These are phyloP conservation scores for Aspergillus bridgeri DNA, from an alignment of 495 filamentous ascomycete genomes.

Conservation along the genomic window DNA sequence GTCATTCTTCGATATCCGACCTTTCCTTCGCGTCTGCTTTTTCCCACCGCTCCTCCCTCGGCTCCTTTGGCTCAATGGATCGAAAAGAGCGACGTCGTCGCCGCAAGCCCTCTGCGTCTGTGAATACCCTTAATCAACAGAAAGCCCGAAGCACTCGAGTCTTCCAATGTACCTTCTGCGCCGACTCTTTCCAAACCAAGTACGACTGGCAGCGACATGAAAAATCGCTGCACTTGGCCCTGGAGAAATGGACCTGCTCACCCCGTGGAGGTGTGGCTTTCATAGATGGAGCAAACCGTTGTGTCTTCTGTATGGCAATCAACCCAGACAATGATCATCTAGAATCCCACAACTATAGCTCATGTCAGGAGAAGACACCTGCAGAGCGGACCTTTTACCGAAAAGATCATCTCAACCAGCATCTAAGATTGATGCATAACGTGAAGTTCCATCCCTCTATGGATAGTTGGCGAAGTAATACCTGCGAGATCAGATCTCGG, in stretches of 20 bases:
- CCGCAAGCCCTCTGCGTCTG: slow-evolving; percentile 50
- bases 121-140: slow-evolving; percentile 41
- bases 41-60: slow-evolving; percentile 61
- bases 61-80: slow-evolving; percentile 65
- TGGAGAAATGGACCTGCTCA: slow-evolving; percentile 86
- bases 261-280: slow-evolving; percentile 49
- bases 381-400: slow-evolving; percentile 80
- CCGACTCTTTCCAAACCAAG: slow-evolving; percentile 81
- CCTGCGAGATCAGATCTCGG: slow-evolving; percentile 65
- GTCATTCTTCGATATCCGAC: slow-evolving; percentile 57
- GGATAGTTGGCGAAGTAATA: slow-evolving; percentile 74
- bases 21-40: slow-evolving; percentile 71
- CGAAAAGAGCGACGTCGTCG: slow-evolving; percentile 70
- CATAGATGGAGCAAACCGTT: slow-evolving; percentile 44
- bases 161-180: slow-evolving; percentile 92
- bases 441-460: slow-evolving; percentile 66
- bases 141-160: slow-evolving; percentile 44
- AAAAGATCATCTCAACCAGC: slow-evolving; percentile 85
- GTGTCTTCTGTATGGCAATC: slow-evolving; percentile 68
- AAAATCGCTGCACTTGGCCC: slow-evolving; percentile 76
- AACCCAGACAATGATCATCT: slow-evolving; percentile 69
- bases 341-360: slow-evolving; percentile 69
- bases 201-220: slow-evolving; percentile 92
- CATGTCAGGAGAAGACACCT: slow-evolving; percentile 69
- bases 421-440: slow-evolving; percentile 75